Evolutionary conservation across 352 stramenopile species (phyloP).

Genomic region (Peronosclerospora sorghi): DNA sequence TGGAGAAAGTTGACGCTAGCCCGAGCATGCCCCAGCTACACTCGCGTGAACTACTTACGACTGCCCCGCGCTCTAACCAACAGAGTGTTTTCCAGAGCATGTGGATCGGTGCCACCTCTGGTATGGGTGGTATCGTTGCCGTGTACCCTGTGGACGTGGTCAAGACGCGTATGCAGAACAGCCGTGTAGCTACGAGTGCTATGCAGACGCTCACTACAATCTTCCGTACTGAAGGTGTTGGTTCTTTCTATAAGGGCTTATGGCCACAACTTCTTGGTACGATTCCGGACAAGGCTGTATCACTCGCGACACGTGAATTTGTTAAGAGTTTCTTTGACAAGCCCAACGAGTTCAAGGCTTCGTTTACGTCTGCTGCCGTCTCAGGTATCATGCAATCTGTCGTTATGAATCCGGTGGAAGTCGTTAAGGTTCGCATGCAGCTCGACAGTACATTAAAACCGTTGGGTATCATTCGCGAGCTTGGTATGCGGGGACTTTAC

Average conservation of each 20-base stretch:
- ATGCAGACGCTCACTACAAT: constrained; percentile 47
- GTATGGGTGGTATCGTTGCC: constrained; percentile 71
- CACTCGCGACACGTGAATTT: constrained; percentile 65
- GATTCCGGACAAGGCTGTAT: constrained; percentile 74
- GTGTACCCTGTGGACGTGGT: constrained; percentile 78
- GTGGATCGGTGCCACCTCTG: constrained; percentile 67
- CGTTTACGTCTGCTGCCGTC: constrained; percentile 48
- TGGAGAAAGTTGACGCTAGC: constrained; percentile 23
- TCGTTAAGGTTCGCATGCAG: constrained; percentile 79
- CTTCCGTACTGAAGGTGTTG: constrained; percentile 44
- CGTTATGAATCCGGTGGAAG: constrained; percentile 78
- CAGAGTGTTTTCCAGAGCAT: constrained; percentile 67
- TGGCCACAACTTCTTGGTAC: constrained; percentile 61
- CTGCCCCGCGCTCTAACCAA: constrained; percentile 19
- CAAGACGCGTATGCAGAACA: constrained; percentile 81
- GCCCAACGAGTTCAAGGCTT: constrained; percentile 61
- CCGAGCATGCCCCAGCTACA: constrained; percentile 15
- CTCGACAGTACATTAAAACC: constrained; percentile 59
- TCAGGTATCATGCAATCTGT: constrained; percentile 65
- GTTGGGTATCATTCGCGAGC: constrained; percentile 40
- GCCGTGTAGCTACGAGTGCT: constrained; percentile 39
- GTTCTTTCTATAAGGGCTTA: constrained; percentile 73
- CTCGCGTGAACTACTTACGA: constrained; percentile 20
- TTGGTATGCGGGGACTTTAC: constrained; percentile 57
- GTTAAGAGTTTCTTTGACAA: constrained; percentile 68